These are phyloP conservation scores for Phytophthora crassamura DNA, from an alignment of 352 stramenopile genomes.

Conservation along the genomic window DNA sequence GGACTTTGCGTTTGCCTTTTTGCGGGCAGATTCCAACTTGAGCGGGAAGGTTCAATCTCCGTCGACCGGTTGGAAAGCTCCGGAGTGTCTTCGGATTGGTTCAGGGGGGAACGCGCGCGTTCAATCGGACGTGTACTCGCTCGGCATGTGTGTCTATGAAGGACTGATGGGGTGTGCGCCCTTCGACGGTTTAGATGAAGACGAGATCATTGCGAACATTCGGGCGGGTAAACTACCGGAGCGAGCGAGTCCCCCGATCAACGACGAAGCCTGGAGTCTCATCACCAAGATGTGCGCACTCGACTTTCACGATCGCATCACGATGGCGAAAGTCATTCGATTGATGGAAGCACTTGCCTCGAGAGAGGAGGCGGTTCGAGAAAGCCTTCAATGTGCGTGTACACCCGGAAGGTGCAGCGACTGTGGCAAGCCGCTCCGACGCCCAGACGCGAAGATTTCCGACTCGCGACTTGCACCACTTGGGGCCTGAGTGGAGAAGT, in stretches of 20 bases:
- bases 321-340: too few relatives aligned
- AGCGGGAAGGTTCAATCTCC: slow-evolving; percentile 34
- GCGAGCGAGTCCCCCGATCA: background rate
- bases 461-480: too few relatives aligned
- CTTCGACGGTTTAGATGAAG: background rate
- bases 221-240: background rate
- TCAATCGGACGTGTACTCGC: slow-evolving; percentile 1
- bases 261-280: slow-evolving; percentile 25
- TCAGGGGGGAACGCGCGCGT: background rate
- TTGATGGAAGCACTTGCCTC: too few relatives aligned
- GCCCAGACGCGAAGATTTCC: too few relatives aligned
- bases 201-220: background rate
- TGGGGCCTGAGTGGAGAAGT: too few relatives aligned
- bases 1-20: slow-evolving; percentile 41
- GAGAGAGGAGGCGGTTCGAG: too few relatives aligned
- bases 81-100: background rate
- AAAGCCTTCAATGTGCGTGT: too few relatives aligned
- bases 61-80: background rate
- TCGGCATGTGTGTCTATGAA: slow-evolving; percentile 44
- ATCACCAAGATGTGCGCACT: slow-evolving; percentile 22
- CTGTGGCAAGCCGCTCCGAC: too few relatives aligned
- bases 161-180: slow-evolving; percentile 17
- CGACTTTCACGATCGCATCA: slow-evolving; percentile 5
- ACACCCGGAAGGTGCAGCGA: too few relatives aligned
- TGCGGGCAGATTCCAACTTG: slow-evolving; percentile 27